A percentile compares a stretch with the other conserved stretches of the same genome.
These are phyloP conservation scores for Gastrolobium bilobum DNA, from an alignment of 306 rosid species.

Conservation along the genomic window DNA sequence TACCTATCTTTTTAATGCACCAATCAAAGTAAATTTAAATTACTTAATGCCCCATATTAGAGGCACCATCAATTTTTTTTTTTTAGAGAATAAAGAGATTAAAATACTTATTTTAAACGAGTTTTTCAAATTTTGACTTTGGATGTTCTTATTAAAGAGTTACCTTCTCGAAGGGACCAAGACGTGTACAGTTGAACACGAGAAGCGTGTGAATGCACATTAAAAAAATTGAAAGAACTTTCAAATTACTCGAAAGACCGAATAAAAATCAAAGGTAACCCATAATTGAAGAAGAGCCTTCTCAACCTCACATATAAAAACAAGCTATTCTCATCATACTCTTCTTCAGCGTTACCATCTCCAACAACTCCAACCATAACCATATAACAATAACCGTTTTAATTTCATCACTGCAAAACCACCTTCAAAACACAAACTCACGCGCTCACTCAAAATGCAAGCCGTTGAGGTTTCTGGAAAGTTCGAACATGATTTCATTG, in stretches of 20 bases:
- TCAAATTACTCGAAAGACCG: conserved; percentile 15
- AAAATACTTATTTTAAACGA: background rate
- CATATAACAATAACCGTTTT: conserved; percentile 24
- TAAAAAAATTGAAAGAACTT: background rate
- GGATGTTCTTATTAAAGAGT: background rate
- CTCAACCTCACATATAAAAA: conserved; percentile 5
- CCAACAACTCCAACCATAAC: conserved; percentile 5
- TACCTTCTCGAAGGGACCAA: conserved; percentile 30
- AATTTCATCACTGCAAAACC: background rate
- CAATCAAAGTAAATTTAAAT: background rate
- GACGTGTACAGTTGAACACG: conserved; percentile 47
- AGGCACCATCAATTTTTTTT: background rate
- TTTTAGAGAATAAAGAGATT: too few species aligned
- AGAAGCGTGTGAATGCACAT: conserved; percentile 29
- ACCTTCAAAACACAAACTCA: background rate
- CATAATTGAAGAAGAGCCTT: background rate
- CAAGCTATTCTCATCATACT: background rate
- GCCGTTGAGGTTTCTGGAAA: conserved; percentile 46
- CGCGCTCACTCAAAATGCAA: conserved; percentile 51
- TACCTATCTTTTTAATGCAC: background rate
- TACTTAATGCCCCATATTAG: background rate
- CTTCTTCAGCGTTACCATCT: background rate
- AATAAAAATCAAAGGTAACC: conserved; percentile 34
- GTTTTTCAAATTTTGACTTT: background rate
- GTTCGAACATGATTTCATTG: conserved; percentile 52